Evolutionary conservation across 202 grass and related monocot species (phyloP).

Genomic region (Musa balbisiana): DNA sequence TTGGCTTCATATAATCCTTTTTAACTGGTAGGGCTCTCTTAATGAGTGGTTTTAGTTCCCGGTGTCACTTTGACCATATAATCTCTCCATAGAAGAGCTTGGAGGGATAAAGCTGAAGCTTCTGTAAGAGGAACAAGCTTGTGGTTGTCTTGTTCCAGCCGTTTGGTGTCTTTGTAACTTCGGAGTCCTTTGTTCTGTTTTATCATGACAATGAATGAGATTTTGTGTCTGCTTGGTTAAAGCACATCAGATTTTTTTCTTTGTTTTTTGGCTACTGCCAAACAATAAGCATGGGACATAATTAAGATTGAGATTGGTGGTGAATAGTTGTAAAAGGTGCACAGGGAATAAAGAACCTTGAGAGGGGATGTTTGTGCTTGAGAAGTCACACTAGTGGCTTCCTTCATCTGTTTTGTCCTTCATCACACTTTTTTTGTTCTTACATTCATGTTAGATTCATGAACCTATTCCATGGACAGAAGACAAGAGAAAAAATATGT

Average conservation of each 20-base stretch:
- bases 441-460: not conserved
- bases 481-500: not conserved
- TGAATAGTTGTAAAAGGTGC: not conserved
- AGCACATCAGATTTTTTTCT: no score
- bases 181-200: not conserved
- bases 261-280: not conserved
- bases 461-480: not conserved
- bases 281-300: not conserved
- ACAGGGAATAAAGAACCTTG: not conserved
- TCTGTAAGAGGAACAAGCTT: not conserved
- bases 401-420: not conserved
- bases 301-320: not conserved
- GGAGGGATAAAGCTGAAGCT: not conserved
- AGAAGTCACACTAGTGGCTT: not conserved
- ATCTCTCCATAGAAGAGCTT: not conserved
- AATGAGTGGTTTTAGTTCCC: not conserved
- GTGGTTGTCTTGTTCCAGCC: not conserved
- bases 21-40: not conserved
- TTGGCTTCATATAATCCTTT: not conserved
- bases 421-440: not conserved
- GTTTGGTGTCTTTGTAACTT: not conserved
- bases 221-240: not conserved
- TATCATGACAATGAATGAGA: not conserved
- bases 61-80: not conserved
- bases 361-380: not conserved